These are phyloP conservation scores for Spizellomyces punctatus DNA, from an alignment of 192 early-diverging fungal species.

Conservation along the genomic window DNA sequence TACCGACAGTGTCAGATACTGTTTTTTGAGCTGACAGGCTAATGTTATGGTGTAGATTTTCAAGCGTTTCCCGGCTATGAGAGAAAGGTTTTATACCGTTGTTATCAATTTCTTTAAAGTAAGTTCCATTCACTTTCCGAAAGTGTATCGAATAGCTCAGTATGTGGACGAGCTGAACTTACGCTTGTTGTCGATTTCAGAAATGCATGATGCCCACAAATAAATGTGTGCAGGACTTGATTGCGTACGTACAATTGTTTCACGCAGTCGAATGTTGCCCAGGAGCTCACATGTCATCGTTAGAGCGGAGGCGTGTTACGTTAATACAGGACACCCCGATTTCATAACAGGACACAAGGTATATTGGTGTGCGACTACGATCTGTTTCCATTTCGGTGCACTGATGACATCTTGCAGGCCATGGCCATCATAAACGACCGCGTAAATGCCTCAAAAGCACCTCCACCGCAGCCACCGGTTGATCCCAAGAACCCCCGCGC, in stretches of 20 bases:
- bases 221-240: slow-evolving; percentile 91
- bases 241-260: slow-evolving; percentile 59
- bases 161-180: no score
- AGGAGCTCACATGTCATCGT: slow-evolving; percentile 16
- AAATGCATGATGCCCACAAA: slow-evolving; percentile 88
- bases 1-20: slow-evolving; percentile 26
- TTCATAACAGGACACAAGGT: slow-evolving; percentile 93
- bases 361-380: background rate
- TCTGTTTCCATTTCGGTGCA: background rate
- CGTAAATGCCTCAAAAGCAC: slow-evolving; percentile 69
- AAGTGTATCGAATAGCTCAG: no score
- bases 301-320: slow-evolving; percentile 92
- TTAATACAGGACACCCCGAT: slow-evolving; percentile 99
- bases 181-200: background rate
- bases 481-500: slow-evolving; percentile 37
- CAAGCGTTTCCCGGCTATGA: slow-evolving; percentile 94
- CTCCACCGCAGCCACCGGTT: slow-evolving; percentile 18
- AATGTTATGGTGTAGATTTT: slow-evolving; percentile 52
- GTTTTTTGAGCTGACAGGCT: slow-evolving; percentile 26
- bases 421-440: slow-evolving; percentile 91
- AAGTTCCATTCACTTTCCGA: slow-evolving; percentile 23
- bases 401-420: slow-evolving; percentile 41
- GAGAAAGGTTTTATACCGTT: slow-evolving; percentile 90
- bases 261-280: slow-evolving; percentile 25
- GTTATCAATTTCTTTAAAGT: slow-evolving; percentile 86